Base-by-base conservation (phyloP, 106 monocot genomes). In the Dactylorhiza incarnata region DNA sequence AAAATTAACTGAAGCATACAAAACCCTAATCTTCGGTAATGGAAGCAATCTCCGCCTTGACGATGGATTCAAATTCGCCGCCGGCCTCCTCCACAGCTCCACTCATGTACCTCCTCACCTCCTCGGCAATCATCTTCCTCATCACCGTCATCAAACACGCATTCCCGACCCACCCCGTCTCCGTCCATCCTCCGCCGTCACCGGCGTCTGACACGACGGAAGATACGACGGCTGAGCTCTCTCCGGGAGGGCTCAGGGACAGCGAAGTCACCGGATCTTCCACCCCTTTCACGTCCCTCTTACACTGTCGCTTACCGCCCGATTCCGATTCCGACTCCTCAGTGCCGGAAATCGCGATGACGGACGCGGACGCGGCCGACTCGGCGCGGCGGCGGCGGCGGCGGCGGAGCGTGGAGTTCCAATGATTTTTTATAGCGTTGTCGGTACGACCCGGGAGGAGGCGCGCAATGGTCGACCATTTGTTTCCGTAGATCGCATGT, bases 391-490 rank as follows among this genome's bases (percentile, higher is more conserved):
- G n/a, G n/a, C n/a, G 53, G 15, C 84, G 65, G 25, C 84, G 19
- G 22, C 80, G 75, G 26, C 84, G 72, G 55, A 84, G 84, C 11
- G 84, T 84, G 26, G 84, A 84, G 68, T 84, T 84, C 89, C 89
- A 89, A 75, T 88, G 88, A 26, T 88, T 88, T 72, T 88, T 88
- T n/a, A 88, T 78, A 0, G 88, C 80, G 76, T 89, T 85, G 73
- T 89, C 89, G 19, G 89, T 89, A 13, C 89, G 62, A 4, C 89
- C 89, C 4, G 83, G 81, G 25, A 89, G 78, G 44, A 81, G 80
- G 5, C 89, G 61, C 9, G 89, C 83, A 22, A 89, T 89, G 25
- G 75, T 75, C 1, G 83, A 78, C 83, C 83, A 83, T 55, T 75
- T 83, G 78, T 83, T 83, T 8, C 83, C 78, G 49, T 75, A 59